These are phyloP conservation scores for Rhynchospora breviuscula DNA, from an alignment of 176 grass and related monocot genomes.

Conservation along the genomic window DNA sequence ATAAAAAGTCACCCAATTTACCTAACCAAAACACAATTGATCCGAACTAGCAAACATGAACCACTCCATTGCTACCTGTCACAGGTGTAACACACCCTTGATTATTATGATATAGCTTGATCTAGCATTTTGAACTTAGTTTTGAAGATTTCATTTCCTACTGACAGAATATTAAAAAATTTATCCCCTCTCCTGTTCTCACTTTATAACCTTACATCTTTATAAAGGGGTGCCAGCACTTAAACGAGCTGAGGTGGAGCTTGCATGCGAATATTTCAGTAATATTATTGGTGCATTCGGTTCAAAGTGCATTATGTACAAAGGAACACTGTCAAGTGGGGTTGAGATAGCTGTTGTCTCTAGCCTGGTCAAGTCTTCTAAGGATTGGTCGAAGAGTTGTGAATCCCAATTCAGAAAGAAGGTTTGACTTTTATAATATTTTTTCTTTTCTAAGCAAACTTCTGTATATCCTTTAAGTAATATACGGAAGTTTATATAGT, in stretches of 20 bases:
- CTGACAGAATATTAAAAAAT: not conserved
- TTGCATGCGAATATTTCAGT: slow-evolving; percentile 80
- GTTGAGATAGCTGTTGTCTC: slow-evolving; percentile 90
- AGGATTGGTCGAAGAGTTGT: slow-evolving; percentile 63
- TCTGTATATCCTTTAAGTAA: not conserved
- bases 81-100: not conserved
- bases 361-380: slow-evolving; percentile 34
- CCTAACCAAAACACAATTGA: not conserved
- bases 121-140: not conserved
- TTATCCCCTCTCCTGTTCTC: not conserved
- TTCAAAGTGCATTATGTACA: slow-evolving; percentile 61
- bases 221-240: slow-evolving; percentile 51
- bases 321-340: slow-evolving; percentile 67
- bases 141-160: not conserved
- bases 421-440: slow-evolving; percentile 26
- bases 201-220: not conserved
- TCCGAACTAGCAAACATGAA: not conserved
- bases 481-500: not conserved
- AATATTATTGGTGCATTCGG: slow-evolving; percentile 59
- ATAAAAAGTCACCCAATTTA: not conserved
- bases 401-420: slow-evolving; percentile 79
- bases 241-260: slow-evolving; percentile 59
- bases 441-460: not conserved
- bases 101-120: not conserved
- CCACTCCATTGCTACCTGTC: not conserved